Evolutionary conservation across 495 filamentous ascomycete genomes (phyloP).

Genomic region (Penicillium coffeae): DNA sequence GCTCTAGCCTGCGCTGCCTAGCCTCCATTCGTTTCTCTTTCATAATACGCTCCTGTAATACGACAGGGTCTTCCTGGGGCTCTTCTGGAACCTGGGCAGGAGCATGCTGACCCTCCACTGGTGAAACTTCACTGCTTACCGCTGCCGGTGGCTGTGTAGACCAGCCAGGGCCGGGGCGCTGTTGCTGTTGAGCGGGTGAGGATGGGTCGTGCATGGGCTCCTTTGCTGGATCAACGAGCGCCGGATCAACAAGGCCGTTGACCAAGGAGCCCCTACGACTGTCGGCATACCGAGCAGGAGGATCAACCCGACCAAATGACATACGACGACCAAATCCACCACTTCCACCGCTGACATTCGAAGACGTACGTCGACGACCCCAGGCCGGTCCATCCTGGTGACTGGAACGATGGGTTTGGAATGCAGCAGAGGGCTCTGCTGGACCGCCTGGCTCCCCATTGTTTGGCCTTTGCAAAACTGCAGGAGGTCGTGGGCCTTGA

Average conservation of each 20-base stretch:
- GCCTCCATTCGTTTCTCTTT: slow-evolving; percentile 72
- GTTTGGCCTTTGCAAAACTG: slow-evolving; percentile 71
- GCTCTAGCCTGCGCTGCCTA: slow-evolving; percentile 70
- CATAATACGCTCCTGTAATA: slow-evolving; percentile 80
- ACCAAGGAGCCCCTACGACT: slow-evolving; percentile 44
- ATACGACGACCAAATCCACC: slow-evolving; percentile 59
- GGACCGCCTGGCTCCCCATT: slow-evolving; percentile 58
- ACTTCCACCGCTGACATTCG: slow-evolving; percentile 90
- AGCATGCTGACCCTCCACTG: slow-evolving; percentile 31
- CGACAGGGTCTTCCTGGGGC: slow-evolving; percentile 55
- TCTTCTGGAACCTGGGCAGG: slow-evolving; percentile 25
- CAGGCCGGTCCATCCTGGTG: slow-evolving; percentile 65
- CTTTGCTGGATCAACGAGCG: slow-evolving; percentile 24
- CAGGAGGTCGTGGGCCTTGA: slow-evolving; percentile 62
- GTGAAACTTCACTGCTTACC: slow-evolving; percentile 36
- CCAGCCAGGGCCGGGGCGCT: slow-evolving; percentile 32
- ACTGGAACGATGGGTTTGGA: slow-evolving; percentile 72
- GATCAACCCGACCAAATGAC: slow-evolving; percentile 50
- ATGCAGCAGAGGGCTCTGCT: slow-evolving; percentile 90
- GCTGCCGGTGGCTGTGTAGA: slow-evolving; percentile 48
- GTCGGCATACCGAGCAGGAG: slow-evolving; percentile 43
- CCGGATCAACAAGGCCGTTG: slow-evolving; percentile 36
- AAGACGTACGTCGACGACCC: slow-evolving; percentile 81
- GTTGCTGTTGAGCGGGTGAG: slow-evolving; percentile 15
- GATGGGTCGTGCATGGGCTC: slow-evolving; percentile 23